Evolutionary conservation across 2,329 filamentous ascomycete species (phyloP), one percentile per base, ranked within the genome.

Genomic region (Lasiodiplodia sp.): DNA sequence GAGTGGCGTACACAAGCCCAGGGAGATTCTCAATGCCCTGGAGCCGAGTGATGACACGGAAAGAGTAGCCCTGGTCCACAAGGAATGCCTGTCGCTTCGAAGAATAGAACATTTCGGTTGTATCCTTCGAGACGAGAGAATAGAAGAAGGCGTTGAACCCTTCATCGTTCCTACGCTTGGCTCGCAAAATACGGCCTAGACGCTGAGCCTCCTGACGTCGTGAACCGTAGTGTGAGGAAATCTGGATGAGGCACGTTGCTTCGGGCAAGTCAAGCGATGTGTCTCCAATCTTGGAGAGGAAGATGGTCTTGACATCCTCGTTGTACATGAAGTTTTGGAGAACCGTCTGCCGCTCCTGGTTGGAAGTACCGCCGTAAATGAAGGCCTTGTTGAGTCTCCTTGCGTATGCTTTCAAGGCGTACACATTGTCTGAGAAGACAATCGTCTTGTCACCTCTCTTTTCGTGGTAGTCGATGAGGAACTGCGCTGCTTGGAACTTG

Each of bases 131-230:
- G 3, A 99, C 96, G 0, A 99, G 87, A 0, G 93, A 97, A 82
- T 99, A 99, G 84, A 99, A 99, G 80, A 98, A 99, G 0, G 96
- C 96, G 77, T 99, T 99, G 81, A 99, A 99, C 8, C 96, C 96
- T 79, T 98, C 96, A 74, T 99, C 96, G 74, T 97, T 98, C 78
- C 96, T 88, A 21, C 96, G 89, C 82, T 99, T 99, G 16, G 96
- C 96, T 81, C 96, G 88, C 3, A 99, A 87, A 74, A 99, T 98
- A 64, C 96, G 91, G 3, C 96, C 96, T 0, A 98, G 85, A 2
- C 96, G 89, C 78, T 98, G 96, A 0, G 96, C 96, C 82, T 99
- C 96, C 80, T 98, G 96, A 82, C 96, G 91, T 73, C 96, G 93
- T 11, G 95, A 98, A 71, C 96, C 96, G 75, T 97, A 99, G 77